These are phyloP conservation scores for Fusarium lyarnte DNA, from an alignment of 2,329 filamentous ascomycete genomes.

Conservation along the genomic window DNA sequence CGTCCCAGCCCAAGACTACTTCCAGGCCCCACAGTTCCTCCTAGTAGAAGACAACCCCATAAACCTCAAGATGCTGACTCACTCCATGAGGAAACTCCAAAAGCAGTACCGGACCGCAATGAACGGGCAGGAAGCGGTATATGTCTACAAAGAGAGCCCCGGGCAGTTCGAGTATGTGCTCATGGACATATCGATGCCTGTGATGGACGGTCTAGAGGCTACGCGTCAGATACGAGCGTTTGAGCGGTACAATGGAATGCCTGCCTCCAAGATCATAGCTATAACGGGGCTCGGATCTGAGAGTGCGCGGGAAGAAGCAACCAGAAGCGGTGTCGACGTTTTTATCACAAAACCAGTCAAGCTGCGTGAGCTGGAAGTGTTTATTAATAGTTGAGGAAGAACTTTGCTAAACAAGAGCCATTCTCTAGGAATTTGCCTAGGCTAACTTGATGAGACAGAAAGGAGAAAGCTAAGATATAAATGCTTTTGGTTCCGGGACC, in stretches of 20 bases:
- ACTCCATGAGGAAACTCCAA: conserved; percentile 48
- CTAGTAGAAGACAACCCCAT: conserved; percentile 54
- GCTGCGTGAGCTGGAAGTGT: not conserved
- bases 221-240: conserved; percentile 6
- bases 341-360: conserved; percentile 8
- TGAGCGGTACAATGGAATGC: not conserved
- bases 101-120: conserved; percentile 40
- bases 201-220: conserved; percentile 4
- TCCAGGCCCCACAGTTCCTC: conserved; percentile 35
- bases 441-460: not conserved
- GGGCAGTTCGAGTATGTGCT: not conserved
- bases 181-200: conserved; percentile 7
- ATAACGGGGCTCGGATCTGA: not conserved
- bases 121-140: conserved; percentile 48
- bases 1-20: not conserved
- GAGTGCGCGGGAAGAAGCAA: not conserved
- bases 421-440: not conserved
- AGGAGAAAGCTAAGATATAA: not conserved
- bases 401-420: fast-evolving
- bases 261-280: not conserved
- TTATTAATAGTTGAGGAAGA: not conserved
- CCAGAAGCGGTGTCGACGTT: not conserved
- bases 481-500: too few species aligned
- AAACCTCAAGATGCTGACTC: conserved; percentile 47
- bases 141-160: conserved; percentile 28